phyloP scores from a whole-genome alignment of 371 early-diverging fungal species.

The Syncephalastrum contaminatum region DNA sequence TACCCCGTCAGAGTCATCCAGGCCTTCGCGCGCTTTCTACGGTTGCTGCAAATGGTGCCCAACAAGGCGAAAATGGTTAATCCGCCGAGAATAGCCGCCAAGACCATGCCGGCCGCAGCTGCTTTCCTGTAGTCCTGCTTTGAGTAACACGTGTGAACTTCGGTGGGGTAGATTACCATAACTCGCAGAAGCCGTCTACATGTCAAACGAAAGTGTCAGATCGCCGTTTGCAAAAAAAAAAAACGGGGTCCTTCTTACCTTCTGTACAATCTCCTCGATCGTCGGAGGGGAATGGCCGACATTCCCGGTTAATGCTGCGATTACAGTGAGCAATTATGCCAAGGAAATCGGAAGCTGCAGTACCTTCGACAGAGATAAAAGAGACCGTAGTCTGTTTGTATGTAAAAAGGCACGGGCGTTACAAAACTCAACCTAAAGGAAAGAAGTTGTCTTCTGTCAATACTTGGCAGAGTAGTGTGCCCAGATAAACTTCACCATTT shows the following conservation, averaged over 20 bases:
- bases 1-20: conserved; percentile 45
- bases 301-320: conserved; percentile 32
- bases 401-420: conserved; percentile 45
- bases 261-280: conserved; percentile 46
- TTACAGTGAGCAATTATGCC: neutral
- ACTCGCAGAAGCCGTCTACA: conserved; percentile 49
- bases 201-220: neutral
- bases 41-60: conserved; percentile 41
- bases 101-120: conserved; percentile 43
- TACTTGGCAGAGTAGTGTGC: neutral
- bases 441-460: neutral
- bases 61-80: conserved; percentile 33
- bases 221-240: neutral
- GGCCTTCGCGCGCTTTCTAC: conserved; percentile 39
- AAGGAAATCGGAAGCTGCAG: neutral
- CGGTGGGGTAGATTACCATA: conserved; percentile 27
- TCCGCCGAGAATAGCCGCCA: conserved; percentile 40
- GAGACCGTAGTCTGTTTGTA: conserved; percentile 48
- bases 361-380: conserved; percentile 46
- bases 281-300: conserved; percentile 44
- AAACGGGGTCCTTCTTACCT: conserved; percentile 22
- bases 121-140: conserved; percentile 25
- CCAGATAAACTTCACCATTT: conserved; percentile 36
- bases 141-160: neutral
- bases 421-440: conserved; percentile 39